phyloP scores from a whole-genome alignment of 176 grass and related monocot species.

The Panicum miliaceum region DNA sequence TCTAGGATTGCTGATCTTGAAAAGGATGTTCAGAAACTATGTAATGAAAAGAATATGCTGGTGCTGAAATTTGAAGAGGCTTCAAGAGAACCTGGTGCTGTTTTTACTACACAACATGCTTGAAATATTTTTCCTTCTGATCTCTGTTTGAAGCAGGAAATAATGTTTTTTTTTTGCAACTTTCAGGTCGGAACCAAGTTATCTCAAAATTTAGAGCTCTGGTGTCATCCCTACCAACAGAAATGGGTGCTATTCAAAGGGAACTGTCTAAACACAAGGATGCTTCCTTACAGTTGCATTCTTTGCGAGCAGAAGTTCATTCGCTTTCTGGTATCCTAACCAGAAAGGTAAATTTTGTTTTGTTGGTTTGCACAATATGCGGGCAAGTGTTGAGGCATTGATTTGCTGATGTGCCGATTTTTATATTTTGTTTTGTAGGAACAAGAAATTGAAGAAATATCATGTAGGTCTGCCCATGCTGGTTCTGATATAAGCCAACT shows the following conservation, averaged over 20 bases:
- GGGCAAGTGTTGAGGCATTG: constrained; percentile 24
- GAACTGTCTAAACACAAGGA: constrained; percentile 80
- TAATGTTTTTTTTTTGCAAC: constrained; percentile 18
- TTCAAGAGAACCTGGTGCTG: constrained; percentile 89
- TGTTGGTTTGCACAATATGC: constrained; percentile 10
- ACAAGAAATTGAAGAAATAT: constrained; percentile 58
- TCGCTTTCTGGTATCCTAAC: constrained; percentile 71
- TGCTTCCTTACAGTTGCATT: constrained; percentile 65
- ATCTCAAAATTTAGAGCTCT: constrained; percentile 82
- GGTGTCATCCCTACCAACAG: constrained; percentile 68
- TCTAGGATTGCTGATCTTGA: constrained; percentile 78
- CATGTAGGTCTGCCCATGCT: constrained; percentile 47
- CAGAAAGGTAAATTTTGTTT: constrained; percentile 58
- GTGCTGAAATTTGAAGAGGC: constrained; percentile 79
- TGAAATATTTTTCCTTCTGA: constrained; percentile 29
- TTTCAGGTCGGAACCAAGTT: constrained; percentile 87
- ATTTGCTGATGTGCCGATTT: not conserved
- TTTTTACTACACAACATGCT: constrained; percentile 27
- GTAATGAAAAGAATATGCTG: constrained; percentile 72
- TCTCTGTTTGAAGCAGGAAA: constrained; percentile 19
- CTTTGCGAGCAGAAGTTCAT: constrained; percentile 73
- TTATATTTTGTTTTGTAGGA: constrained; percentile 54
- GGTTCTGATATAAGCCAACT: constrained; percentile 69
- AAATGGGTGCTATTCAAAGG: constrained; percentile 80
- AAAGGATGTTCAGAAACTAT: constrained; percentile 65